phyloP scores from a whole-genome alignment of 345 rosid species.

The Hypericum androsaemum region DNA sequence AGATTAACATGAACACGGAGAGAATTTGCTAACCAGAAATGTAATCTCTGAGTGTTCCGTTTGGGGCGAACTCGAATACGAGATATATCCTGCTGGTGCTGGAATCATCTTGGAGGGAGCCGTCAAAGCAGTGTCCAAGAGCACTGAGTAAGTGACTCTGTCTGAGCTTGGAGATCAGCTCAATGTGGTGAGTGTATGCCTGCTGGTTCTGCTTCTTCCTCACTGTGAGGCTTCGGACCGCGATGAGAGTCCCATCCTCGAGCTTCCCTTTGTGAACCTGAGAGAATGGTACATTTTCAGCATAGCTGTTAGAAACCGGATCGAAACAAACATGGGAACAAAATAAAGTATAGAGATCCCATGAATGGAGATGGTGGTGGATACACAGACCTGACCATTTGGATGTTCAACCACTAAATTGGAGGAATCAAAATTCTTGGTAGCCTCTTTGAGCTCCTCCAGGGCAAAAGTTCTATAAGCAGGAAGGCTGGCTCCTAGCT shows the following conservation, averaged over 20 bases:
- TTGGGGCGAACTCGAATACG: conserved; percentile 35
- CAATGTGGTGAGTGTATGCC: conserved; percentile 31
- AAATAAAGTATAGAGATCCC: not conserved
- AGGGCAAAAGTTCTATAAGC: conserved; percentile 39
- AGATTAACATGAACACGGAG: too few species aligned
- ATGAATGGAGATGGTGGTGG: not conserved
- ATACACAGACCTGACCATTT: conserved; percentile 23
- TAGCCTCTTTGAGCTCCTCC: conserved; percentile 59
- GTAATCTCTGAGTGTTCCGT: conserved; percentile 36
- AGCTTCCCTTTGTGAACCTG: conserved; percentile 45
- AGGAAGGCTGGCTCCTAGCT: conserved; percentile 49
- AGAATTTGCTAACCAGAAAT: conserved; percentile 22
- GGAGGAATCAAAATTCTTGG: conserved; percentile 32
- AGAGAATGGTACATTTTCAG: not conserved
- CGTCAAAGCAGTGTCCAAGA: conserved; percentile 54
- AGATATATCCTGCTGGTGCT: conserved; percentile 29
- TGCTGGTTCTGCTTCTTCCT: conserved; percentile 29
- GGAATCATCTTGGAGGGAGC: conserved; percentile 26
- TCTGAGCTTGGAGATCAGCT: conserved; percentile 48
- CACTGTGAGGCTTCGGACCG: conserved; percentile 34
- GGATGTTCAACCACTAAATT: conserved; percentile 23
- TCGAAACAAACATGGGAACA: not conserved
- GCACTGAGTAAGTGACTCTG: conserved; percentile 45
- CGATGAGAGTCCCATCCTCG: conserved; percentile 26
- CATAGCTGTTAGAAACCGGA: not conserved